Base-by-base conservation (phyloP, 78 protist genomes). In the Protostelium mycophagum region DNA sequence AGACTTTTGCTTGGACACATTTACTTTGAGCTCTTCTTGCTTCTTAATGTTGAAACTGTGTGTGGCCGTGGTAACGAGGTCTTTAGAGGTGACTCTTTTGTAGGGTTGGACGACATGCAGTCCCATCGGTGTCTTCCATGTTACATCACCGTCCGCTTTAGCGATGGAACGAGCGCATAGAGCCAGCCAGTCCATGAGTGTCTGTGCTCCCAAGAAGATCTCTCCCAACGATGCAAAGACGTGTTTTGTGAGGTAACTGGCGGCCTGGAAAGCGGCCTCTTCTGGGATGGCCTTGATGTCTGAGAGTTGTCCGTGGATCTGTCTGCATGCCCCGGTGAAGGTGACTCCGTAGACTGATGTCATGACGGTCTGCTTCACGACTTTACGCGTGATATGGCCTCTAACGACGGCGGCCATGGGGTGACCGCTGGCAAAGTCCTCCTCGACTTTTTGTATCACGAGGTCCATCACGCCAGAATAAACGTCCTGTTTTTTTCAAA, bases 301-400 rank as follows among this genome's bases (percentile, higher is more conserved):
- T 0, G 28, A 31, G 83, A 97, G 95, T 28, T 93, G 89, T 63
- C 51, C 38, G 36, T 35, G 29, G 35, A 97, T 92, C 89, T 98
- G 99, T 25, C 63, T 86, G 34, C 95, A 36, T 16, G 96, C 98
- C 38, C 99, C 99, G 51, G 94, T n/a, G 86, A 34, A 88, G 0
- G 99, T 98, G 38, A 98, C 99, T 83, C 99, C 99, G 85, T 98
- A 98, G 63, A 97, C 99, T 36, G 86, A 51, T 0, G 99, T 97
- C 99, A 97, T 97, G 84, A 98, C 99, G 36, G 98, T 95, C 88
- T 97, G 99, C 94, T 97, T 98, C 85, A 97, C 96, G 5, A 97
- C 88, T 93, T 97, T 96, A 84, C 98, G 95, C 36, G 63, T 85
- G 87, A 98, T 38, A 25, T 73, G 86, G 31, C 91, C 95, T 9